Base-by-base conservation (phyloP, 2,329 filamentous ascomycete species). In the Fusarium sp. region DNA sequence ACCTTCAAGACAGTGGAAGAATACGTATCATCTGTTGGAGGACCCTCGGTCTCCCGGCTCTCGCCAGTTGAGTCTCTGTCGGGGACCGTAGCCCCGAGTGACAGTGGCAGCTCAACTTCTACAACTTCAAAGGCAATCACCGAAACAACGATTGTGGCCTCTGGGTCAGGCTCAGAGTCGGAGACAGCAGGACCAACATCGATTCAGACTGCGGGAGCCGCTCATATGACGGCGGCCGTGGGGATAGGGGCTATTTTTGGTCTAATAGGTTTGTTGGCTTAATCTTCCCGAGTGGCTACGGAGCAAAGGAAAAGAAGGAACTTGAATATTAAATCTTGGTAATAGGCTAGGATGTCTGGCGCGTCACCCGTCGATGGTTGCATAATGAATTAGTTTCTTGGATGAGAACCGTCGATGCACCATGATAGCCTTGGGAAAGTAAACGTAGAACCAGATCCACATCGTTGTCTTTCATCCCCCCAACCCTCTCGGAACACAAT, bases 161-260 rank as follows among this genome's bases (percentile, higher is more conserved):
- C 55, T 31, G 55, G 31, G 5, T 60, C 53, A n/a, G 8, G 24
- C 22, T 49, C 50, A 22, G 65, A 59, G 20, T 46, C 69, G 7
- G 53, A 63, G 44, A 63, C 66, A 15, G 45, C 31, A 11, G 54
- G 45, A 1, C 51, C 50, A 53, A 71, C 69, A 22, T 72, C 71
- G 6, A 46, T 66, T 42, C 74, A 73, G 51, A 66, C 64, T 36
- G 73, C 71, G 17, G 71, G 69, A 53, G 73, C 64, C 24, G 69
- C 60, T 26, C 65, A 63, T 26, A 59, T 65, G 33, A 74, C 59
- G 49, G 71, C 53, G 15, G 73, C 65, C 26, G 53, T 74, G 36
- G 72, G 72, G 28, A 61, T 75, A 50, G 68, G 73, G 38, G 73
- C 65, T 46, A 38, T 75, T 20, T 43, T 75, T 43, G 73, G 72